Evolutionary conservation across 176 grass and related monocot genomes (phyloP), one percentile per base, ranked within the genome.

Genomic region (Oryza brachyantha): DNA sequence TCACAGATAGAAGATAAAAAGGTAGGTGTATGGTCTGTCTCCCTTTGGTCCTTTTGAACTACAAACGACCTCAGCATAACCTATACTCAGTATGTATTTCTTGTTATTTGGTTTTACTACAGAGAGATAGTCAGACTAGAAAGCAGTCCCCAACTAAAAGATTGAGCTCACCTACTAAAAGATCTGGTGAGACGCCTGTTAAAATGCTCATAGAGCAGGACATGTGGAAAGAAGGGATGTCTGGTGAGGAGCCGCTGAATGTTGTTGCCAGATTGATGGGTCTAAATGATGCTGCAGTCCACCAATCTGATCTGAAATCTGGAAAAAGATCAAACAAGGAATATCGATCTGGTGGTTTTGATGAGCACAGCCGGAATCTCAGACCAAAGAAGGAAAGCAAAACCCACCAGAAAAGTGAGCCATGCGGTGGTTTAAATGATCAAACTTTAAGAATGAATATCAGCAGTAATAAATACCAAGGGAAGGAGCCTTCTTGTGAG

Each of bases 201-300:
- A 99, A 91, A 79, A 87, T 87, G 90, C 90, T 93, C 37, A 93
- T 99, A 62, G 90, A 90, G 79, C 83, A 89, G 84, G 96, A 95
- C 74, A 99, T 99, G 92, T 89, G 85, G 90, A 88, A 78, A 87
- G 85, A 92, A 85, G 84, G 79, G 50, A 17, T 58, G 13, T 79
- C 77, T 14, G 87, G 90, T 16, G 86, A 89, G 12, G 87, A 91
- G 64, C 81, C 92, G 7, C 72, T 87, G 61, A 95, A 87, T 89
- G 92, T 91, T 61, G 81, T 99, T 40, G 96, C 96, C 29, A 89
- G 78, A 86, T 70, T 99, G 74, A 99, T 99, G 96, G 96, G 96
- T 29, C 90, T 99, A 11, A 85, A 91, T 76, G 79, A 86, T 24
- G 52, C 84, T 39, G 88, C 92, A 3, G 29, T 40, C 48, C 86